phyloP scores from a whole-genome alignment of 768 basidiomycete species.

The Suillus decipiens region DNA sequence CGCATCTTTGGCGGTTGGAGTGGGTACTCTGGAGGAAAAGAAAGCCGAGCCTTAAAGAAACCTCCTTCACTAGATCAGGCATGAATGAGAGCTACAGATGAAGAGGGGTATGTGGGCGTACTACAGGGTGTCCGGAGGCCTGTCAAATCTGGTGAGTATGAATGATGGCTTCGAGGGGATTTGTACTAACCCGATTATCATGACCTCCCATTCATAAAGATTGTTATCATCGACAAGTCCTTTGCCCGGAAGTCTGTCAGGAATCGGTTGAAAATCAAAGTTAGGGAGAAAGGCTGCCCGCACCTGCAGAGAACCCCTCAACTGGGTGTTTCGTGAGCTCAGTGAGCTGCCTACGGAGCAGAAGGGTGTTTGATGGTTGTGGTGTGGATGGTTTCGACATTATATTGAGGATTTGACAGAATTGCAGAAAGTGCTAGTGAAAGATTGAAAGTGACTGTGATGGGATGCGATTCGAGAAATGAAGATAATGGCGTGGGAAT shows the following conservation, averaged over 20 bases:
- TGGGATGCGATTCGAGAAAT: not conserved
- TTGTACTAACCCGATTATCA: slow-evolving; percentile 82
- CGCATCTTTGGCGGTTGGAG: slow-evolving; percentile 93
- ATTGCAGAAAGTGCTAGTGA: not conserved
- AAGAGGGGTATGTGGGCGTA: slow-evolving; percentile 38
- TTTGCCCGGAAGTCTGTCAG: slow-evolving; percentile 39
- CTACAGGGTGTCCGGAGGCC: slow-evolving; percentile 94
- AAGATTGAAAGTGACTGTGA: not conserved
- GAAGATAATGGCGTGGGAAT: not conserved
- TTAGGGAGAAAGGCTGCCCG: slow-evolving; percentile 28
- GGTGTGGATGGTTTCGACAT: slow-evolving; percentile 51
- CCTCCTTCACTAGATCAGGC: slow-evolving; percentile 76
- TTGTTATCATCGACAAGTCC: slow-evolving; percentile 95
- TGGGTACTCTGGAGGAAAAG: slow-evolving; percentile 91
- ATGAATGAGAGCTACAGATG: slow-evolving; percentile 11
- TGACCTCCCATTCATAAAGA: slow-evolving; percentile 94
- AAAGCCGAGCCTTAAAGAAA: slow-evolving; percentile 88
- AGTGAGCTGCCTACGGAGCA: slow-evolving; percentile 74
- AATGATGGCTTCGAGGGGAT: slow-evolving; percentile 16
- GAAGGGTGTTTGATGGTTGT: slow-evolving; percentile 43
- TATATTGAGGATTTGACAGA: not conserved
- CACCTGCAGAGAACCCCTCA: slow-evolving; percentile 95
- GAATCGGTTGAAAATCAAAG: slow-evolving; percentile 34
- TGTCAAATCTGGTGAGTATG: slow-evolving; percentile 36
- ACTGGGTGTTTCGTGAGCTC: slow-evolving; percentile 94